A percentile compares a stretch with the other conserved stretches of the same genome.
Conservation (phyloP, 768 basidiomycete genomes). For the Rhizopogon roseolus region DNA sequence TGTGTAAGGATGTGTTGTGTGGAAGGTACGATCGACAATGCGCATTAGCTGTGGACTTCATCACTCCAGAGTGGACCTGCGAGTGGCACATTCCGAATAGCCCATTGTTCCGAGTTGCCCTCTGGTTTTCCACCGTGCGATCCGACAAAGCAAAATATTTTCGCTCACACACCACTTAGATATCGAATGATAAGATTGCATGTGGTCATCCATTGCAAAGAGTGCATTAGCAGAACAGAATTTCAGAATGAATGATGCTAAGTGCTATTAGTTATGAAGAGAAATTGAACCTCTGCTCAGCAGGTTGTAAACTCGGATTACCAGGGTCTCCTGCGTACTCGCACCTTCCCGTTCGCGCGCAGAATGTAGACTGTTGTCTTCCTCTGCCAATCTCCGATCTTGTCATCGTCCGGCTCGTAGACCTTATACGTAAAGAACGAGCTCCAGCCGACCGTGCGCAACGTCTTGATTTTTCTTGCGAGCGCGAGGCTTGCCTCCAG, state of each 20-base stretch:
- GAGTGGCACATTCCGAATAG: conserved; percentile 15
- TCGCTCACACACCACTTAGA: too few species aligned
- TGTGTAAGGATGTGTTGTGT: background rate
- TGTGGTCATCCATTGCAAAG: background rate
- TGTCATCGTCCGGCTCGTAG: conserved; percentile 10
- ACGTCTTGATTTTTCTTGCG: conserved; percentile 36
- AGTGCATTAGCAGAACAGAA: background rate
- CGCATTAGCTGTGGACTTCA: background rate
- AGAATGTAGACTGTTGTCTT: conserved; percentile 38
- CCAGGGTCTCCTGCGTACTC: conserved; percentile 41
- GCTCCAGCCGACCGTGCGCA: conserved; percentile 48
- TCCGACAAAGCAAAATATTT: background rate
- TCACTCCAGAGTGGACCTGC: background rate
- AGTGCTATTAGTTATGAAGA: background rate
- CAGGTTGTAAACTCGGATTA: conserved; percentile 1
- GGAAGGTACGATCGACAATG: background rate
- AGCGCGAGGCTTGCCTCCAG: conserved; percentile 43
- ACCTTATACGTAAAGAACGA: conserved; percentile 35
- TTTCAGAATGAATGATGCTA: background rate
- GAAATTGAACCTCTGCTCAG: background rate
- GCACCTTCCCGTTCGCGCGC: conserved; percentile 35
- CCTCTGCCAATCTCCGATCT: conserved; percentile 16
- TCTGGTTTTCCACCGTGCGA: background rate
- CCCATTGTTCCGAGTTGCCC: background rate
- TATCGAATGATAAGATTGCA: background rate